Evolutionary conservation across 139 green algal genomes (phyloP), one percentile per base, ranked within the genome.

Genomic region (Pseudopediastrum boryanum): DNA sequence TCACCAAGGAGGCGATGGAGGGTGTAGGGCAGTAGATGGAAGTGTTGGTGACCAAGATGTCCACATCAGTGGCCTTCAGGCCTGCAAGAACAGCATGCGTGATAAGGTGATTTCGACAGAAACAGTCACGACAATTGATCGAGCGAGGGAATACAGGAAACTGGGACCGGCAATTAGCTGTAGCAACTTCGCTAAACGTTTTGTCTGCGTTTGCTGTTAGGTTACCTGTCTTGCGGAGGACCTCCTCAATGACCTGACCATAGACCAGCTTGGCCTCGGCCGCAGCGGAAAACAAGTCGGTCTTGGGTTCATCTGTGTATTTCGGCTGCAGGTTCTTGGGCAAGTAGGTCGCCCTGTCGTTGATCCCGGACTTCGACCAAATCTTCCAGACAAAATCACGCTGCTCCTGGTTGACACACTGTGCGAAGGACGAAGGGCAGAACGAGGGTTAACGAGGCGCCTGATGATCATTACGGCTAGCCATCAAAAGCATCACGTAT

Each of bases 11-110:
- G 0, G 88, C 89, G 48, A 95, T 85, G 19, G 84, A 92, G 29
- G 91, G 91, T 2, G 87, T 93, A 54, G 91, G 90, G 80, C 83
- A 86, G 84, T 94, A 95, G 72, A 93, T 89, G 69, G 51, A 84
- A 76, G 90, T 91, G 81, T 88, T 89, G 25, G 90, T 87, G 74
- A 94, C 80, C 16, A 94, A 63, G 31, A 85, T 84, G 69, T 85
- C 83, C 3, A 89, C 70, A 39, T 86, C 80, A 2, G 33, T 71
- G 9, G 84, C 63, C 25, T 77, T 46, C 29, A 89, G 72, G 25
- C 84, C 84, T 81, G 74, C 44, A 54, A n/a, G 0, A 68, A 13
- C 1, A 35, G 16, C 10, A 21, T 19, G 31, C 31, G 13, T 35
- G 31, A n/a, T n/a, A n/a, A n/a, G n/a, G n/a, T n/a, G n/a, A n/a